Evolutionary conservation across 2,329 filamentous ascomycete species (phyloP).

Genomic region (Colletotrichum eleusines): DNA sequence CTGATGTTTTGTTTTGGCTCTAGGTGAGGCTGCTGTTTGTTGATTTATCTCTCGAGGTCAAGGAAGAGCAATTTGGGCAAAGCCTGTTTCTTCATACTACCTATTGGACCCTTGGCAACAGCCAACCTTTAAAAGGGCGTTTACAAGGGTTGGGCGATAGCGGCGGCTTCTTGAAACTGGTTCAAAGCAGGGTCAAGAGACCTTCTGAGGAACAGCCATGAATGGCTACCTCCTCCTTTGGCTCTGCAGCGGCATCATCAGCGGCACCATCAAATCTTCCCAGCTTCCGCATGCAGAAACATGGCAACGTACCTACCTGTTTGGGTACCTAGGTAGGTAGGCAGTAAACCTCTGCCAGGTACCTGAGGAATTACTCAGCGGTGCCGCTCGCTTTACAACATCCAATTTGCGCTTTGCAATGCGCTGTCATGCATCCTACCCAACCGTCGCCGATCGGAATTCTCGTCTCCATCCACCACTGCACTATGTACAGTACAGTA

Average conservation of each 20-base stretch:
- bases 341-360: not conserved
- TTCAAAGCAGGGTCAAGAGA: constrained; percentile 34
- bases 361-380: constrained; percentile 30
- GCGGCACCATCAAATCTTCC: constrained; percentile 2
- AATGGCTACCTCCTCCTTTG: not conserved
- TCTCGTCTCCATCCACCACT: constrained; percentile 10
- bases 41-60: not conserved
- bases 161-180: constrained; percentile 40
- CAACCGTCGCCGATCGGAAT: not conserved
- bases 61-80: not conserved
- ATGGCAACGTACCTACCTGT: constrained; percentile 15
- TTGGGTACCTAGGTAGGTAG: not conserved
- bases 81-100: not conserved
- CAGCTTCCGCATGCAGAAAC: constrained; percentile 6
- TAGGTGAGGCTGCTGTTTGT: constrained; percentile 2
- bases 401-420: constrained; percentile 37
- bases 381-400: constrained; percentile 1
- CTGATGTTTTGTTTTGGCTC: not conserved
- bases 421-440: constrained; percentile 26
- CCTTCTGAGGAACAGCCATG: not conserved
- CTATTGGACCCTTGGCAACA: not conserved
- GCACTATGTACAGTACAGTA: not conserved
- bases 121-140: constrained; percentile 20
- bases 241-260: constrained; percentile 24
- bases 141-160: constrained; percentile 32